Conservation (phyloP, 192 early-diverging fungal genomes). For the Radiomyces spectabilis region DNA sequence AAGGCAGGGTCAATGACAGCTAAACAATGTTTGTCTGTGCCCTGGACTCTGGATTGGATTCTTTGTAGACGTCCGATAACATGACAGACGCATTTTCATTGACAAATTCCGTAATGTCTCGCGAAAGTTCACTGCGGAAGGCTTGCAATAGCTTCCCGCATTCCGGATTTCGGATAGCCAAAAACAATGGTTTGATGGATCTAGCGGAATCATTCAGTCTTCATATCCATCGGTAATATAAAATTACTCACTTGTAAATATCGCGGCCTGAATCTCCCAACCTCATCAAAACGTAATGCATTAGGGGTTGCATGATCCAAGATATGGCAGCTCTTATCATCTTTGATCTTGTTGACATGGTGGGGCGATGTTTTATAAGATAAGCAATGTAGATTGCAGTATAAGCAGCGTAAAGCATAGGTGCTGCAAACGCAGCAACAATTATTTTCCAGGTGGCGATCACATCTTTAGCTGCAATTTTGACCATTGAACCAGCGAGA, state of each 20-base stretch:
- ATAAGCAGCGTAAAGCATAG: conserved; percentile 65
- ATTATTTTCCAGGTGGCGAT: conserved; percentile 94
- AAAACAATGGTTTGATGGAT: conserved; percentile 78
- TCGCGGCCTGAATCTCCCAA: conserved; percentile 70
- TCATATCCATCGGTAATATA: too few species aligned
- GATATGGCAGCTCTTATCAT: conserved; percentile 6
- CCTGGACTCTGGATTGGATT: background rate
- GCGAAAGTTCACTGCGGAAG: conserved; percentile 60
- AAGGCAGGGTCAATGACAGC: too few species aligned
- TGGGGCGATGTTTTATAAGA: conserved; percentile 10
- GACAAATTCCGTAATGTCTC: conserved; percentile 69
- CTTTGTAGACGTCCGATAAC: background rate
- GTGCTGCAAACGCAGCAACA: conserved; percentile 64
- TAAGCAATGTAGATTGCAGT: conserved; percentile 50
- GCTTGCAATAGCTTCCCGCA: conserved; percentile 36
- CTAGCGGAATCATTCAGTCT: too few species aligned
- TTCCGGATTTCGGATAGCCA: conserved; percentile 55
- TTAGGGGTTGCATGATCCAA: conserved; percentile 48
- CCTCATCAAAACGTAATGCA: conserved; percentile 62
- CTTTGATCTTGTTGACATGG: conserved; percentile 22
- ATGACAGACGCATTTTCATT: conserved; percentile 69
- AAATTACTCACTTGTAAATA: conserved; percentile 56
- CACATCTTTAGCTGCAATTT: conserved; percentile 89
- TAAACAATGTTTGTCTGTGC: too few species aligned
- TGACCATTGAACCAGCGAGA: conserved; percentile 83